Evolutionary conservation across 306 rosid species (phyloP), one percentile per base, ranked within the genome.

Genomic region (Prunus fruticosa): DNA sequence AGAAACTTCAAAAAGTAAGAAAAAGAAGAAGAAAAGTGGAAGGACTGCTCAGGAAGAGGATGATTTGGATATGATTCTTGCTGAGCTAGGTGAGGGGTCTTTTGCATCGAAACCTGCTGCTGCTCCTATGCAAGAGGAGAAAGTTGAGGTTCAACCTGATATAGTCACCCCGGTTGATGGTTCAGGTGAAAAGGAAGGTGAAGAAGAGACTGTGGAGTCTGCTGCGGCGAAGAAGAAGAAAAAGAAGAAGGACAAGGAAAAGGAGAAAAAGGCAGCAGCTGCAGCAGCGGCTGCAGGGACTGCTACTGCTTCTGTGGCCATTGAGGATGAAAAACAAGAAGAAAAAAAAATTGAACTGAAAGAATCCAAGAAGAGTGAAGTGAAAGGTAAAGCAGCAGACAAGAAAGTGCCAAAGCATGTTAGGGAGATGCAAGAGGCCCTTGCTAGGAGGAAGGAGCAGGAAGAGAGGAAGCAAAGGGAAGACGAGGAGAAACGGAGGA

Each of bases 351-450:
- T 49, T n/a, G 98, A 90, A 67, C 68, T 1, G 3, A 47, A 53
- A 32, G 95, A 87, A 69, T 52, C 91, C 46, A 94, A 91, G 82
- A 93, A 91, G 86, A 93, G 81, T 53, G 93, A 89, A 6, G 81
- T 81, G 8, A 95, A 92, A 82, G 71, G 89, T 56, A 95, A 92
- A 89, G 89, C 83, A 23, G 84, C 78, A 4, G 98, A 91, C 80
- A 95, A 92, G 92, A 95, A 95, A 83, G 74, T 95, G 72, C 99
- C 99, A 60, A 95, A 95, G 85, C 99, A 95, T 88, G 97, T 95
- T 28, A 92, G 97, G 87, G 99, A 95, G 88, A 95, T 92, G 96
- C 97, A 89, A 85, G 99, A 95, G 84, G 93, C 93, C 65, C 78
- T 95, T 49, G 97, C 99, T 72, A 73, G 96, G 86, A 81, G 97